A percentile compares a stretch with the other conserved stretches of the same genome.
phyloP scores from a whole-genome alignment of 2,329 filamentous ascomycete species.

The Fusarium miscanthi region DNA sequence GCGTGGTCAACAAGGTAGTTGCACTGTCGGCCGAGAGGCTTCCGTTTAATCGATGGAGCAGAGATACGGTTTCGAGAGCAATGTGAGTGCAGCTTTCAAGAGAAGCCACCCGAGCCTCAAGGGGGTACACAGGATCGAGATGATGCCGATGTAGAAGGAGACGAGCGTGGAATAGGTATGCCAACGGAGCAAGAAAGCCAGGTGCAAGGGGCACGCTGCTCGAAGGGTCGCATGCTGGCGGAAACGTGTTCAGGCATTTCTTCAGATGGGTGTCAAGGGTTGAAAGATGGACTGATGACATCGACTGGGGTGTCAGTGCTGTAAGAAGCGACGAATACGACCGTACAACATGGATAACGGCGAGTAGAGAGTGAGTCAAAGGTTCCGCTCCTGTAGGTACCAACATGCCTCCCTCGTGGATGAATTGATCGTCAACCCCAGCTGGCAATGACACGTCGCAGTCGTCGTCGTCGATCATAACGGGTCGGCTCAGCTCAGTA shows the following conservation, averaged over 20 bases:
- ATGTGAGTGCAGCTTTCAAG: conserved; percentile 80
- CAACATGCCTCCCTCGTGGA: conserved; percentile 68
- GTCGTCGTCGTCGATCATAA: conserved; percentile 86
- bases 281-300: conserved; percentile 75
- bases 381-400: conserved; percentile 64
- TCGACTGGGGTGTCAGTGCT: conserved; percentile 73
- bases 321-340: conserved; percentile 79
- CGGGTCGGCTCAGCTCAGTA: conserved; percentile 82
- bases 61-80: conserved; percentile 80
- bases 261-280: conserved; percentile 85
- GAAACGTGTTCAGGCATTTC: conserved; percentile 79
- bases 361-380: conserved; percentile 77
- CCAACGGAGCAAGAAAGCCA: conserved; percentile 77
- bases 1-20: conserved; percentile 80
- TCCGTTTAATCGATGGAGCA: conserved; percentile 74
- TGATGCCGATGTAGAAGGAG: conserved; percentile 91
- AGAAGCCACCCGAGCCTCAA: conserved; percentile 74
- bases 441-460: conserved; percentile 86
- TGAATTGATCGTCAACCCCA: conserved; percentile 82
- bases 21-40: conserved; percentile 71
- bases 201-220: conserved; percentile 77
- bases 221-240: conserved; percentile 75
- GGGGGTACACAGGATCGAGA: conserved; percentile 76
- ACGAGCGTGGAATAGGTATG: conserved; percentile 84
- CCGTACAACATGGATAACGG: conserved; percentile 83